Evolutionary conservation across 2,329 filamentous ascomycete genomes (phyloP), one percentile per base, ranked within the genome.

Genomic region (Ophiobolus disseminans): DNA sequence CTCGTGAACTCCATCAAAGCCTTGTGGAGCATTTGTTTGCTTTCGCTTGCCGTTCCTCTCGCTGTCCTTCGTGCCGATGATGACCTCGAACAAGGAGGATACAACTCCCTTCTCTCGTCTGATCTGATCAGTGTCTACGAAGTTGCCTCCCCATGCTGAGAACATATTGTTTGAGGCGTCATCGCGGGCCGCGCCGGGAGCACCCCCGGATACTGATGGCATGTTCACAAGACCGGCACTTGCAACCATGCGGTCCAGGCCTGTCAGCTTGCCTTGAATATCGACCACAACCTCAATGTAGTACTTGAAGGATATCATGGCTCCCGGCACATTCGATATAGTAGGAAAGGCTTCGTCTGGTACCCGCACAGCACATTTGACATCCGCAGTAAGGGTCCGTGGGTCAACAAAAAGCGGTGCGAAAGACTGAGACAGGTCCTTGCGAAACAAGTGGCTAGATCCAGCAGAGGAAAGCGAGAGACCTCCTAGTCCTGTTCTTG

Each of bases 221-320:
- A 63, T 76, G 58, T 57, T 80, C 68, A 76, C 83, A 61, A 83
- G 75, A 42, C 78, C 80, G 39, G 81, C 72, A 32, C 78, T 80
- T 8, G 81, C 82, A 14, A 86, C 75, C 57, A 83, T 82, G 32
- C 86, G 82, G 63, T 91, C 87, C 55, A 91, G 85, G n/a, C 84
- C 85, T 1, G 87, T 84, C 31, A 97, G 76, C 68, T 91, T 94
- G 28, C 93, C 93, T 37, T 94, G 92, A 0, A 97, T 80, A 68
- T 99, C 94, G 17, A 97, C 85, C 21, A 97, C 87, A 2, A 97
- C 90, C 72, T 99, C 94, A 16, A 97, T 82, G 59, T 92, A 90
- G 67, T 99, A 97, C 60, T 88, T 90, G 77, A 99, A 97, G 62
- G 87, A 91, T 57, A 99, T 94, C 86, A 97, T 94, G 25, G 90